phyloP scores from a whole-genome alignment of 306 rosid species.

The Begonia masoniana region DNA sequence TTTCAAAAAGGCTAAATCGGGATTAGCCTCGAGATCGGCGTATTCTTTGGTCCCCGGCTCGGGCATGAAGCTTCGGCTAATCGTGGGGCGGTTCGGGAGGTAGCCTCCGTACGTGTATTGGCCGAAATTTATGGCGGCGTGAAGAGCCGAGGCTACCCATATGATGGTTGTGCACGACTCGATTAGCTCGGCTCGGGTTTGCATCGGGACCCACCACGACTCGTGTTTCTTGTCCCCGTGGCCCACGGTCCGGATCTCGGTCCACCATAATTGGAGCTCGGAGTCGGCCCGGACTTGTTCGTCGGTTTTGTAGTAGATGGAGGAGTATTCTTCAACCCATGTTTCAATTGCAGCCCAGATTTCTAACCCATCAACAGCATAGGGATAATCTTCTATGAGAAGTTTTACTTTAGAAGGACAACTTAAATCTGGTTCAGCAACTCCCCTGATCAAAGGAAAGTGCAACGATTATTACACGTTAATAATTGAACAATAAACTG shows the following conservation, averaged over 20 bases:
- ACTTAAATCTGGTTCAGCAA: conserved; percentile 48
- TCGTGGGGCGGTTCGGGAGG: conserved; percentile 91
- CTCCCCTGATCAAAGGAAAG: conserved; percentile 37
- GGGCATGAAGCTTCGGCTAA: conserved; percentile 93
- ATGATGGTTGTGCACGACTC: conserved; percentile 62
- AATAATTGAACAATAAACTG: too few relatives aligned
- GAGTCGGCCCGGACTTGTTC: conserved; percentile 31
- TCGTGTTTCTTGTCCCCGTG: conserved; percentile 76
- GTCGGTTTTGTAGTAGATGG: conserved; percentile 45
- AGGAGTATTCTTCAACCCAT: conserved; percentile 71
- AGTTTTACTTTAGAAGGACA: conserved; percentile 59
- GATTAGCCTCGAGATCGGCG: conserved; percentile 48
- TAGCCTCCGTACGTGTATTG: conserved; percentile 88
- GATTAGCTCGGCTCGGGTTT: conserved; percentile 41
- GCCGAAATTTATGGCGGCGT: conserved; percentile 95
- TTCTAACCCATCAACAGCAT: conserved; percentile 76
- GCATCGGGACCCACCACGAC: conserved; percentile 79
- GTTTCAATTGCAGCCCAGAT: conserved; percentile 75
- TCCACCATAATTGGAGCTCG: conserved; percentile 77
- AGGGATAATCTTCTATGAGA: conserved; percentile 75
- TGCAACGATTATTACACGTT: too few relatives aligned
- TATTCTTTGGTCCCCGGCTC: conserved; percentile 74
- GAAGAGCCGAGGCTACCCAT: conserved; percentile 92
- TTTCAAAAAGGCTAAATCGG: conserved; percentile 61
- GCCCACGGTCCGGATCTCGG: conserved; percentile 52